Evolutionary conservation across 2,329 filamentous ascomycete genomes (phyloP).

Genomic region (Ceratocystis harringtonii): DNA sequence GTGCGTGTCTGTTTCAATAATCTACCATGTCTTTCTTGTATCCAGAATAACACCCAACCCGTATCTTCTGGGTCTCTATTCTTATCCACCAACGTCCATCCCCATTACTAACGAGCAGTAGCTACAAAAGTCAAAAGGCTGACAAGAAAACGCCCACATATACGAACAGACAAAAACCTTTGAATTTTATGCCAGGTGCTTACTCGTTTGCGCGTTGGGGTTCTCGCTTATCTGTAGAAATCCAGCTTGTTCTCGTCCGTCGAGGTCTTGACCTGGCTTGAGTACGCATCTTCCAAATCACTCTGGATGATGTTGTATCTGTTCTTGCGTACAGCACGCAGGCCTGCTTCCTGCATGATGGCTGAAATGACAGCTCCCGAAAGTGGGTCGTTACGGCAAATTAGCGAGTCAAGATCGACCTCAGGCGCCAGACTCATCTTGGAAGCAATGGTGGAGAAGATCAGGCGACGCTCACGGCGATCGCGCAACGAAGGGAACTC

Average conservation of each 20-base stretch:
- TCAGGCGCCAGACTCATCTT: constrained; percentile 97
- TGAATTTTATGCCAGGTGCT: not conserved
- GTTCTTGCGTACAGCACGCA: constrained; percentile 91
- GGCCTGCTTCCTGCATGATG: constrained; percentile 96
- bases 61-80: not conserved
- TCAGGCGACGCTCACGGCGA: constrained; percentile 83
- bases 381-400: constrained; percentile 89
- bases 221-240: constrained; percentile 59
- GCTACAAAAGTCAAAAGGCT: not conserved
- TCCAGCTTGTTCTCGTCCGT: constrained; percentile 63
- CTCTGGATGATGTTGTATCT: constrained; percentile 97
- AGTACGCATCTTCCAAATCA: constrained; percentile 94
- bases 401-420: constrained; percentile 89
- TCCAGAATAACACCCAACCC: not conserved
- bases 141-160: not conserved
- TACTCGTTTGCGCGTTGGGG: constrained; percentile 8
- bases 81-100: not conserved
- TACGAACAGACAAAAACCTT: not conserved
- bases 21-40: not conserved
- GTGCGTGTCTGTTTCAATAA: not conserved
- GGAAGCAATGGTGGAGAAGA: constrained; percentile 89
- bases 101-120: not conserved
- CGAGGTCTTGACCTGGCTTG: constrained; percentile 79
- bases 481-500: constrained; percentile 95
- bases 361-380: constrained; percentile 93